phyloP scores from a whole-genome alignment of 768 basidiomycete species.

The Auriscalpium microsporum region DNA sequence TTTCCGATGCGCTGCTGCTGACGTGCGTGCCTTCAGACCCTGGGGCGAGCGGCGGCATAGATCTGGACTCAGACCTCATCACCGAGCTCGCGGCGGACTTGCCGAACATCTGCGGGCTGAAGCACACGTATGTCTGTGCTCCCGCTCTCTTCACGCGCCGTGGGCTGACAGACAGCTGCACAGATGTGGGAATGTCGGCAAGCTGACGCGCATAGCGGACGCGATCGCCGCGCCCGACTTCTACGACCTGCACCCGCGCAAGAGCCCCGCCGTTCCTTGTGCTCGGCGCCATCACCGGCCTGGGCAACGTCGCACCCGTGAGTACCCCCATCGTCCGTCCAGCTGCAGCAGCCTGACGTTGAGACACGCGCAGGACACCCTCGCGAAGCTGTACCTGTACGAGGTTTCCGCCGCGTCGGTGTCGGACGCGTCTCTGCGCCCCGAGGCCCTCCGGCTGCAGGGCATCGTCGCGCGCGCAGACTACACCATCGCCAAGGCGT shows the following conservation, averaged over 20 bases:
- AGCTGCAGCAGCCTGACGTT: neutral
- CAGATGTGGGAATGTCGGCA: constrained; percentile 88
- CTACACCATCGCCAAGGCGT: constrained; percentile 63
- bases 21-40: constrained; percentile 44
- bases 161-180: neutral
- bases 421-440: constrained; percentile 46
- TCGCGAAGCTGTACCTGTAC: constrained; percentile 53
- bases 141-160: constrained; percentile 3
- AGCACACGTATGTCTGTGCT: constrained; percentile 62
- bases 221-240: constrained; percentile 55
- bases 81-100: constrained; percentile 67
- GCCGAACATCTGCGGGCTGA: constrained; percentile 77
- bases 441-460: constrained; percentile 68
- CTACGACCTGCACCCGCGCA: constrained; percentile 52
- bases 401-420: constrained; percentile 49
- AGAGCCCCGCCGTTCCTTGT: constrained; percentile 72
- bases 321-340: constrained; percentile 11
- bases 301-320: constrained; percentile 78
- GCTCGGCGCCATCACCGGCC: constrained; percentile 83
- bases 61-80: constrained; percentile 85
- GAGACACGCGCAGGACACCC: constrained; percentile 36
- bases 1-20: neutral
- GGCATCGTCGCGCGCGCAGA: constrained; percentile 77
- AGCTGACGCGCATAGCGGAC: no score
- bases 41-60: constrained; percentile 81